Base-by-base conservation (phyloP, 148 eudicot genomes). In the Spergularia bocconei region DNA sequence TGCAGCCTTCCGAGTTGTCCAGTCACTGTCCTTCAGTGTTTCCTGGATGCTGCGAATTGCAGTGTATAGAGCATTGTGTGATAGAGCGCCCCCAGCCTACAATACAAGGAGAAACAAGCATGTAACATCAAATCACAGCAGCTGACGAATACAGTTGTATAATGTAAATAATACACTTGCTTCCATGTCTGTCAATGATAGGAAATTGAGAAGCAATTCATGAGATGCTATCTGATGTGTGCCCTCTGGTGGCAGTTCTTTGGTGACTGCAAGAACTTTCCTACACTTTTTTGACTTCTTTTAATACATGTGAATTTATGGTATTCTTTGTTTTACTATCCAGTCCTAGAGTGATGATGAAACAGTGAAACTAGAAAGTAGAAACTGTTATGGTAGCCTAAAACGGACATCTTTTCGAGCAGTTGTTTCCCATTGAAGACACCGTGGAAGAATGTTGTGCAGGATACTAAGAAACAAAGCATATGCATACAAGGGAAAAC, bases 1-100 rank as follows among this genome's bases (percentile, higher is more conserved):
- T 54, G 96, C 93, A 81, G 98, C 93, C 85, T 91, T 93, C n/a
- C 96, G 91, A 53, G 96, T 88, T 67, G 85, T 75, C 98, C 96
- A 93, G 63, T 93, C 98, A 83, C 77, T 79, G 71, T 82, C 87
- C 83, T 88, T 91, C 7, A 93, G 88, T 68, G 88, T 78, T 78
- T 93, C 98, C 74, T 89, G 96, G 48, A 93, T 88, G 87, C 96
- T 91, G 71, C 83, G 62, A 67, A 93, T 75, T 81, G 92, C 93
- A 59, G 88, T 78, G 74, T 79, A 83, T 81, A 93, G 84, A 64
- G 86, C 75, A 83, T 79, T 79, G 47, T 75, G 83, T 79, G 93
- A 85, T 69, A 89, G 77, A 69, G 93, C 92, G 72, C 96, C 98
- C 59, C 98, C 98, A 3, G 89, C 98, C 98, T 93, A 84, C 7